These are phyloP conservation scores for Silene latifolia DNA, from an alignment of 148 eudicot genomes.

Conservation along the genomic window DNA sequence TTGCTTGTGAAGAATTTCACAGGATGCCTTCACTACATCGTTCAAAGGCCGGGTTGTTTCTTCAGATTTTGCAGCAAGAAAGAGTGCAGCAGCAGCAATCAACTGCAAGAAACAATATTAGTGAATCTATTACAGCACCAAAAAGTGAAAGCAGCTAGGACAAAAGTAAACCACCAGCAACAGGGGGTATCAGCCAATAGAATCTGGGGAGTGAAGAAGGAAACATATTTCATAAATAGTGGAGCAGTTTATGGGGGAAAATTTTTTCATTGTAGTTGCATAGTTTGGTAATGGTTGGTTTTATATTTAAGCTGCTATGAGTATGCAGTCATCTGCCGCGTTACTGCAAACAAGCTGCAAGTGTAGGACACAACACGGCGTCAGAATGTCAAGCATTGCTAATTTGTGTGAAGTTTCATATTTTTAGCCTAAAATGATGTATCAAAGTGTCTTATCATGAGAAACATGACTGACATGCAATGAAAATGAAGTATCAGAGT, in stretches of 20 bases:
- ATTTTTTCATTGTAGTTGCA: background rate
- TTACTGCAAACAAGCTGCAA: background rate
- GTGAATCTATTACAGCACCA: background rate
- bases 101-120: constrained; percentile 45
- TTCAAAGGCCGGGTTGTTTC: constrained; percentile 84
- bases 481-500: background rate
- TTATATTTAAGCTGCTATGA: background rate
- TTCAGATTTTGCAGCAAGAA: constrained; percentile 90
- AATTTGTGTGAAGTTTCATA: background rate
- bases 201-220: background rate
- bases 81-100: constrained; percentile 89
- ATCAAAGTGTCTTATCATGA: background rate
- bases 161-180: background rate
- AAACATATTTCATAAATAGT: background rate
- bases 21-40: constrained; percentile 68
- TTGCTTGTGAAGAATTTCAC: constrained; percentile 79
- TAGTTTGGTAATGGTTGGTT: background rate
- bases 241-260: background rate
- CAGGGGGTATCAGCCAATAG: background rate
- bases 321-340: background rate
- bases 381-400: background rate
- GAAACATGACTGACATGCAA: no score
- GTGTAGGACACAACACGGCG: background rate
- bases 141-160: background rate
- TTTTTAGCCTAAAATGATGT: background rate